Percentiles rank a stretch among this genome's conserved stretches.
Conservation (phyloP, 179 eudicot genomes). For the Beta corolliflora region DNA sequence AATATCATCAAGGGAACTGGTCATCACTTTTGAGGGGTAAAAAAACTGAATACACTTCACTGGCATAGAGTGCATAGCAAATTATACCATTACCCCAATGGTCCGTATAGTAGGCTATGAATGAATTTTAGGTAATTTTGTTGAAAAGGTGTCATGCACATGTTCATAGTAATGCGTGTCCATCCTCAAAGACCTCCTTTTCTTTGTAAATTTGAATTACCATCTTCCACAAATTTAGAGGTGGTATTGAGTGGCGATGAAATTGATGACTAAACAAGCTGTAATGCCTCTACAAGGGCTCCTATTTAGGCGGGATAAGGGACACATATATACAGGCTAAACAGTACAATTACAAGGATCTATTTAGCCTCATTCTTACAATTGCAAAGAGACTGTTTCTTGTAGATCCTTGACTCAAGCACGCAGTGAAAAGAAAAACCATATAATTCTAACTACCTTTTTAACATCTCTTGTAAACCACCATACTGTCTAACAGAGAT, state of each 20-base stretch:
- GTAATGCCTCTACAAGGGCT: neutral
- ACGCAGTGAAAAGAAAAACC: neutral
- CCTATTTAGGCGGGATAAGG: neutral
- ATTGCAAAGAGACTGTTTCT: neutral
- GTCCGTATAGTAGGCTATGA: too few species aligned
- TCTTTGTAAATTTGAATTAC: too few species aligned
- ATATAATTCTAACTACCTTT: conserved; percentile 49
- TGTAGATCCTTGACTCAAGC: neutral
- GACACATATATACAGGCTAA: neutral
- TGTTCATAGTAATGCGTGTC: too few species aligned
- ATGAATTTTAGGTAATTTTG: too few species aligned
- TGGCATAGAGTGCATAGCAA: neutral
- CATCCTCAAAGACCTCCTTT: too few species aligned
- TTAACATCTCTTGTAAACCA: conserved; percentile 81
- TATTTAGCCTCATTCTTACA: neutral
- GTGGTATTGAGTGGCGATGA: too few species aligned
- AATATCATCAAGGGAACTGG: neutral
- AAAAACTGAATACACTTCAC: neutral
- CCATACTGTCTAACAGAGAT: conserved; percentile 71
- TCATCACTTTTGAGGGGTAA: neutral
- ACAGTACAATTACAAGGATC: neutral
- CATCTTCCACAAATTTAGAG: too few species aligned
- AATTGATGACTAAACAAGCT: too few species aligned
- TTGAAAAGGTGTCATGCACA: too few species aligned
- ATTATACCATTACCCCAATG: neutral